These are phyloP conservation scores for Patellifolia procumbens DNA, from an alignment of 179 eudicot genomes.

Conservation along the genomic window DNA sequence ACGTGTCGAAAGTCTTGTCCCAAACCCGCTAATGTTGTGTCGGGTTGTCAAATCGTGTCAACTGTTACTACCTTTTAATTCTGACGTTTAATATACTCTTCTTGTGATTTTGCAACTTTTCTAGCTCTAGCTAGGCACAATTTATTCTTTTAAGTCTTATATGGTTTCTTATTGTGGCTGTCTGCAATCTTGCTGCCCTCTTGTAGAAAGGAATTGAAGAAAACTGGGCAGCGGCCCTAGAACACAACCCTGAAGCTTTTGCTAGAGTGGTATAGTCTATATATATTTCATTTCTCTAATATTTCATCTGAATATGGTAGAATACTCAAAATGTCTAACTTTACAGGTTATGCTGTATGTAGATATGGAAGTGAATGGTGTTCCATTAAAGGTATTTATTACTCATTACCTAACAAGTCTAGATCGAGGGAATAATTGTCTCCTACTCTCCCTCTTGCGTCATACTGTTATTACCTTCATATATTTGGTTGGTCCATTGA, in stretches of 20 bases:
- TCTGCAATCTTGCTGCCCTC: conserved; percentile 12
- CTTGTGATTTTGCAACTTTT: neutral
- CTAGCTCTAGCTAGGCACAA: neutral
- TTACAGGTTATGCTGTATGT: conserved; percentile 96
- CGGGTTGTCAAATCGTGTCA: no score
- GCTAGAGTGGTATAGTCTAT: conserved; percentile 81
- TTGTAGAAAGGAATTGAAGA: conserved; percentile 96
- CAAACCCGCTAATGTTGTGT: no score
- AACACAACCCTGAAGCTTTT: conserved; percentile 94
- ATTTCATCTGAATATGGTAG: neutral
- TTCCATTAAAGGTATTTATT: conserved; percentile 84
- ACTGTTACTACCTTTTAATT: no score
- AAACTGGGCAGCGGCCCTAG: conserved; percentile 96
- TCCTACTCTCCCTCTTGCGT: conserved; percentile 15
- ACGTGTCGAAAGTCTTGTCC: no score
- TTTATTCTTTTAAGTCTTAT: conserved; percentile 4
- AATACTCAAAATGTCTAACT: conserved; percentile 6
- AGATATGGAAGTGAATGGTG: conserved; percentile 99
- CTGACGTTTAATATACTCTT: neutral
- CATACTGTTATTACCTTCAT: neutral
- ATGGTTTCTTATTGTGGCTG: neutral
- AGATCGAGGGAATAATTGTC: neutral
- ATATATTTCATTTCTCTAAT: neutral
- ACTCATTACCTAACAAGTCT: neutral
- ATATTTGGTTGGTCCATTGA: neutral